A percentile compares a stretch with the other conserved stretches of the same genome.
Conservation (phyloP, 768 basidiomycete genomes). For the Dictyophora rubrovolvata region DNA sequence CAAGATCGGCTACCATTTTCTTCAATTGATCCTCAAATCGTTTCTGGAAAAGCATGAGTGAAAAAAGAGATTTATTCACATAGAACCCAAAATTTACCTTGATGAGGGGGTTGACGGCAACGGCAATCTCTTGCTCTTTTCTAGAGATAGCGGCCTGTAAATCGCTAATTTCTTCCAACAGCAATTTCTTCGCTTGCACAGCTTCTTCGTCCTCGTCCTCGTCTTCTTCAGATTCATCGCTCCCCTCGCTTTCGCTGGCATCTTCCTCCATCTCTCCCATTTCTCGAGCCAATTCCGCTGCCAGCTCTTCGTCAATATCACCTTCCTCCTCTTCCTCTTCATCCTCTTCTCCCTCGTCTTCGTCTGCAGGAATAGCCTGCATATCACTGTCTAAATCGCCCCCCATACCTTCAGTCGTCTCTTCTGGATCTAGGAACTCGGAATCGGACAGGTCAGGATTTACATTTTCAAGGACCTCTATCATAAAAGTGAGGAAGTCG, state of each 20-base stretch:
- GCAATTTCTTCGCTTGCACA: conserved; percentile 61
- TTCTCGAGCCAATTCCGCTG: conserved; percentile 80
- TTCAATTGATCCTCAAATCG: conserved; percentile 89
- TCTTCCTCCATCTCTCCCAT: conserved; percentile 52
- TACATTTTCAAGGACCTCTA: conserved; percentile 81
- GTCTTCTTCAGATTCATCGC: conserved; percentile 38
- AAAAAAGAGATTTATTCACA: background rate
- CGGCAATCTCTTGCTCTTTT: conserved; percentile 75
- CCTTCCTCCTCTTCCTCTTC: conserved; percentile 48
- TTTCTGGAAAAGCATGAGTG: conserved; percentile 38
- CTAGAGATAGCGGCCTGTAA: conserved; percentile 79
- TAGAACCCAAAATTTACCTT: conserved; percentile 37
- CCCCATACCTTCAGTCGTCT: conserved; percentile 40
- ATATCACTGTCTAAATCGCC: conserved; percentile 46
- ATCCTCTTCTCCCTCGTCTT: conserved; percentile 46
- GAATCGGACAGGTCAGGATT: conserved; percentile 87
- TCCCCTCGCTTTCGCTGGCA: conserved; percentile 62
- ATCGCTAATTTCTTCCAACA: conserved; percentile 85
- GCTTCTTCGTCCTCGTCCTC: conserved; percentile 74
- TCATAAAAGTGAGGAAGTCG: conserved; percentile 1
- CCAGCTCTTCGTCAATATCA: conserved; percentile 82
- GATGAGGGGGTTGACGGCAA: conserved; percentile 79
- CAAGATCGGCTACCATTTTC: conserved; percentile 78
- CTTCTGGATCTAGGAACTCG: conserved; percentile 67
- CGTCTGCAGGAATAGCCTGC: conserved; percentile 24